phyloP scores from a whole-genome alignment of 371 early-diverging fungal species.

The Sporodiniella umbellata region DNA sequence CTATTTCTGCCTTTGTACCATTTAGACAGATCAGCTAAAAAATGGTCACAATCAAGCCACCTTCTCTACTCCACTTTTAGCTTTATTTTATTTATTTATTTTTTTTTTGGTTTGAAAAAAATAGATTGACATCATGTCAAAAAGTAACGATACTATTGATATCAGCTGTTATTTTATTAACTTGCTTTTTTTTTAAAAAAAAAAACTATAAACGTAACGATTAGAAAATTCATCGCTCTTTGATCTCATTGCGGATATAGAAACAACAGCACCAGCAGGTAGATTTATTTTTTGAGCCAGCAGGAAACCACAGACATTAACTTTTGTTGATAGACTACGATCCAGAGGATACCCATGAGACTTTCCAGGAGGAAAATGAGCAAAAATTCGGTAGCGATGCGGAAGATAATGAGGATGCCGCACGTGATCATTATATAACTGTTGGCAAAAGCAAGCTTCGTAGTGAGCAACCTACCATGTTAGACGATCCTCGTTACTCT shows the following conservation, averaged over 20 bases:
- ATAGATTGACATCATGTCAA: neutral
- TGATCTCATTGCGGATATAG: constrained; percentile 68
- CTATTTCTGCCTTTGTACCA: no score
- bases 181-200: neutral
- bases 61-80: no score
- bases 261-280: constrained; percentile 69
- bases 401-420: constrained; percentile 41
- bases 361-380: constrained; percentile 39
- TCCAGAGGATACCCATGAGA: constrained; percentile 62
- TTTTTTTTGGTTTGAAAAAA: no score
- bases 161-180: neutral
- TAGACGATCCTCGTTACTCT: constrained; percentile 77
- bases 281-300: constrained; percentile 8
- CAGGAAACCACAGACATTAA: no score
- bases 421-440: constrained; percentile 66
- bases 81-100: no score
- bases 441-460: constrained; percentile 74
- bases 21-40: no score
- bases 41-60: no score
- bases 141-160: neutral
- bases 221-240: constrained; percentile 44
- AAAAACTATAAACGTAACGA: no score
- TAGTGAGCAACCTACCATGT: constrained; percentile 51
- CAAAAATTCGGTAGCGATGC: constrained; percentile 50
- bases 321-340: constrained; percentile 44